Percentiles rank a stretch among this genome's conserved stretches.
phyloP scores from a whole-genome alignment of 2,329 filamentous ascomycete genomes.

The Cadophora sp. region DNA sequence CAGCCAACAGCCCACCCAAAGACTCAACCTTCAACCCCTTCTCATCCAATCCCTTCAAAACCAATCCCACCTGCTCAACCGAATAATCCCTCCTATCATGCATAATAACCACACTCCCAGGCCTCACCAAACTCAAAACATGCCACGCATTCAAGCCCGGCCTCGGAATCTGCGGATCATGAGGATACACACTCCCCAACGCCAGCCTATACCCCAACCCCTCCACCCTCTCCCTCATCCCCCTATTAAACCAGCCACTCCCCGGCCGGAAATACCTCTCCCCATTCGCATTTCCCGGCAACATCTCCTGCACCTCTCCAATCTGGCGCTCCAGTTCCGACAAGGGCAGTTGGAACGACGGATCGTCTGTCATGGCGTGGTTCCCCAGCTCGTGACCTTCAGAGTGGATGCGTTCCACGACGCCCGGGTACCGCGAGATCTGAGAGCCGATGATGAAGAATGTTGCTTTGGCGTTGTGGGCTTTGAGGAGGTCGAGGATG shows the following conservation, averaged over 20 bases:
- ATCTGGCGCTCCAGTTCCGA: conserved; percentile 69
- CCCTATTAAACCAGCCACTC: conserved; percentile 78
- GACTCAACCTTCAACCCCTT: conserved; percentile 76
- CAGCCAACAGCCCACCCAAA: conserved; percentile 67
- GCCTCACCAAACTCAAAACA: conserved; percentile 78
- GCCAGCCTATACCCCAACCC: conserved; percentile 73
- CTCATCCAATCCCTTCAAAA: conserved; percentile 73
- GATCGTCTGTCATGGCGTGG: conserved; percentile 89
- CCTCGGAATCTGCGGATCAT: conserved; percentile 84
- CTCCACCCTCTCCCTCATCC: conserved; percentile 68
- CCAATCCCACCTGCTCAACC: conserved; percentile 74
- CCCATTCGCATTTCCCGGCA: conserved; percentile 56
- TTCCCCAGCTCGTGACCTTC: conserved; percentile 79
- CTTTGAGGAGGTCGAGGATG: conserved; percentile 72
- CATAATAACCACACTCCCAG: conserved; percentile 83
- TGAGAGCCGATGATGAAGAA: conserved; percentile 91
- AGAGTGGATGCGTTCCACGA: conserved; percentile 63
- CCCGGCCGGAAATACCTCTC: conserved; percentile 80
- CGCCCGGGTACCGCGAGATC: conserved; percentile 61
- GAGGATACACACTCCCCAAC: conserved; percentile 86
- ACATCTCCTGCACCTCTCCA: conserved; percentile 62
- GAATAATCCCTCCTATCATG: conserved; percentile 89
- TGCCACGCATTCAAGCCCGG: conserved; percentile 76
- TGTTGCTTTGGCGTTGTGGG: conserved; percentile 74
- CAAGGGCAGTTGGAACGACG: conserved; percentile 66